These are phyloP conservation scores for Fraxinus anomala DNA, from an alignment of 257 asterid species.

Conservation along the genomic window DNA sequence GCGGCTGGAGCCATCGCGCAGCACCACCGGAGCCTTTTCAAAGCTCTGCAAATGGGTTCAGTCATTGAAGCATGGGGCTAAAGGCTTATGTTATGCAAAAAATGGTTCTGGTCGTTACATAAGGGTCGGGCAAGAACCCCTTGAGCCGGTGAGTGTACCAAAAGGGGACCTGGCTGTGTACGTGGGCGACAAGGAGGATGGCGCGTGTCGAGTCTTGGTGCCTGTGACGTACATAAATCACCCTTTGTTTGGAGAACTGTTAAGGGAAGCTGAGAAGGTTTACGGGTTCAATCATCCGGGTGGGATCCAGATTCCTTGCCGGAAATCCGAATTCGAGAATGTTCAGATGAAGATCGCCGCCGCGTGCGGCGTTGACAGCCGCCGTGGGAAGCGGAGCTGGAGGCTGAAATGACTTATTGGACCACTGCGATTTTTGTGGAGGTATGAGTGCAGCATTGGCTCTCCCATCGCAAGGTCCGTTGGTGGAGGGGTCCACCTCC, in stretches of 20 bases:
- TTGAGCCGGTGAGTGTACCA: not conserved
- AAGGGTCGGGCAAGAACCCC: not conserved
- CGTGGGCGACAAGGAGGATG: constrained; percentile 5
- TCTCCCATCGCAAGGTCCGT: too few species aligned
- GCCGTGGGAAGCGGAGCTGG: constrained; percentile 38
- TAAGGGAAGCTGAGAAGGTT: constrained; percentile 58
- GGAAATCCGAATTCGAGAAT: constrained; percentile 50
- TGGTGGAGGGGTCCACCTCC: not conserved
- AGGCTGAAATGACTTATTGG: not conserved
- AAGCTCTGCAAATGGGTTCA: constrained; percentile 4
- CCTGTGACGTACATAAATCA: constrained; percentile 50
- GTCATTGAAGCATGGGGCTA: not conserved
- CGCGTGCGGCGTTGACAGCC: constrained; percentile 27
- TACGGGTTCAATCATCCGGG: constrained; percentile 62
- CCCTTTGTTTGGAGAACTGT: constrained; percentile 58
- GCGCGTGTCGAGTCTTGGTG: not conserved
- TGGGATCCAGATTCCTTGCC: constrained; percentile 79
- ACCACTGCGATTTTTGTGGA: not conserved
- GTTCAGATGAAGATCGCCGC: constrained; percentile 62
- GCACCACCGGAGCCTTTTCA: not conserved
- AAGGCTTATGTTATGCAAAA: not conserved
- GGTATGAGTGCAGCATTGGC: too few species aligned
- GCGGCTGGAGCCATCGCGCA: constrained; percentile 17
- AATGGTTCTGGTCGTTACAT: not conserved
- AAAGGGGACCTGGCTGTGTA: not conserved